phyloP scores from a whole-genome alignment of 495 filamentous ascomycete species.

The Aspergillus panamensis region DNA sequence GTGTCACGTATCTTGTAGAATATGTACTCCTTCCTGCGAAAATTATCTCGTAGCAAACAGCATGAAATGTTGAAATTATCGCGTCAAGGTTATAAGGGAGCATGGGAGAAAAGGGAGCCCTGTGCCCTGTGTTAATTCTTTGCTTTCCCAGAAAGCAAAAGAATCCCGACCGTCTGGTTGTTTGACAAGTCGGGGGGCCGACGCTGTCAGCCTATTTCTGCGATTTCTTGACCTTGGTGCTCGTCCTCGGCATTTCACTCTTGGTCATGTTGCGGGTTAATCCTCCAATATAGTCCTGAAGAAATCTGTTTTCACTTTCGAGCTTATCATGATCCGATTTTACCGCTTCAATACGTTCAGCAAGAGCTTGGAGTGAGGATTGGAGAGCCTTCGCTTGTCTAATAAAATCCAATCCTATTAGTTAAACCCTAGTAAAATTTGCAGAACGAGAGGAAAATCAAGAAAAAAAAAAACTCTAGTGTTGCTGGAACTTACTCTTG shows the following conservation, averaged over 20 bases:
- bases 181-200: conserved; percentile 1
- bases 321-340: conserved; percentile 91
- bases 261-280: conserved; percentile 53
- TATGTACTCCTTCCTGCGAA: not conserved
- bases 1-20: conserved; percentile 2
- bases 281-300: conserved; percentile 76
- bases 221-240: conserved; percentile 44
- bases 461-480: not conserved
- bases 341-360: conserved; percentile 91
- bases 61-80: not conserved
- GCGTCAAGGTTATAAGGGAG: conserved; percentile 4
- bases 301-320: conserved; percentile 88
- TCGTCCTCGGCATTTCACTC: conserved; percentile 41
- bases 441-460: not conserved
- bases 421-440: not conserved
- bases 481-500: conserved; percentile 52
- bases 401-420: not conserved
- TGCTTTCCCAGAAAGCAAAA: conserved; percentile 12
- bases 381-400: conserved; percentile 89
- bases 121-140: conserved; percentile 9
- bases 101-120: not conserved
- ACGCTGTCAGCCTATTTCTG: conserved; percentile 34
- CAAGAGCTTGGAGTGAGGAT: conserved; percentile 78
- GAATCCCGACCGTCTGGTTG: conserved; percentile 10
- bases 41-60: not conserved